Percentiles rank a stretch among this genome's conserved stretches.
Conservation (phyloP, 2,329 filamentous ascomycete species). For the Escovopsis weberi region DNA sequence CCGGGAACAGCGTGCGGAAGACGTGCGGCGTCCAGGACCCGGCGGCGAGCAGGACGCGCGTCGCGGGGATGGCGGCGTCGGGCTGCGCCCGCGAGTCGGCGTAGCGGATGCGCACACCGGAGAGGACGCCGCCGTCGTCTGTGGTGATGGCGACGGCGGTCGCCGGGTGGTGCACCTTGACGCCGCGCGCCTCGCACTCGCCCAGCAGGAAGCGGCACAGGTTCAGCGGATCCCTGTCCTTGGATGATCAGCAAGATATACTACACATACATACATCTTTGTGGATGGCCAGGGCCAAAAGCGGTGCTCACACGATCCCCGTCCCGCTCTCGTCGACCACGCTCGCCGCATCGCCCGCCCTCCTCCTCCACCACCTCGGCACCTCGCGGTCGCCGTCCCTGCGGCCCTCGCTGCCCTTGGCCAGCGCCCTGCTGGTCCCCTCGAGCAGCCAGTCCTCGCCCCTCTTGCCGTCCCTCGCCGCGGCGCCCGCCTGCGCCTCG, state of each 20-base stretch:
- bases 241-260: neutral
- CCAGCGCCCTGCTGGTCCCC: slow-evolving; percentile 47
- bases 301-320: slow-evolving; percentile 44
- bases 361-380: slow-evolving; percentile 19
- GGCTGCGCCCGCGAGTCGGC: slow-evolving; percentile 27
- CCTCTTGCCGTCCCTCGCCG: slow-evolving; percentile 17
- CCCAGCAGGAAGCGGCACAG: slow-evolving; percentile 53
- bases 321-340: slow-evolving; percentile 46
- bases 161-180: slow-evolving; percentile 51
- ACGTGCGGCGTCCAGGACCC: slow-evolving; percentile 58
- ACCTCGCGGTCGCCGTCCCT: slow-evolving; percentile 18
- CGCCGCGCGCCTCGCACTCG: slow-evolving; percentile 42
- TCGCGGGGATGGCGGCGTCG: slow-evolving; percentile 43
- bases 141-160: slow-evolving; percentile 35
- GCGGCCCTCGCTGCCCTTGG: slow-evolving; percentile 19
- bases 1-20: slow-evolving; percentile 50
- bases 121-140: slow-evolving; percentile 35
- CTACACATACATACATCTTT: neutral
- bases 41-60: slow-evolving; percentile 49
- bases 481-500: slow-evolving; percentile 19
- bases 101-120: slow-evolving; percentile 35
- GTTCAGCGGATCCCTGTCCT: slow-evolving; percentile 44
- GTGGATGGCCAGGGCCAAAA: too few relatives aligned
- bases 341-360: slow-evolving; percentile 40
- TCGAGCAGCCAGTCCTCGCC: slow-evolving; percentile 52